phyloP scores from a whole-genome alignment of 2,329 filamentous ascomycete species.

The Tolypocladium paradoxum region DNA sequence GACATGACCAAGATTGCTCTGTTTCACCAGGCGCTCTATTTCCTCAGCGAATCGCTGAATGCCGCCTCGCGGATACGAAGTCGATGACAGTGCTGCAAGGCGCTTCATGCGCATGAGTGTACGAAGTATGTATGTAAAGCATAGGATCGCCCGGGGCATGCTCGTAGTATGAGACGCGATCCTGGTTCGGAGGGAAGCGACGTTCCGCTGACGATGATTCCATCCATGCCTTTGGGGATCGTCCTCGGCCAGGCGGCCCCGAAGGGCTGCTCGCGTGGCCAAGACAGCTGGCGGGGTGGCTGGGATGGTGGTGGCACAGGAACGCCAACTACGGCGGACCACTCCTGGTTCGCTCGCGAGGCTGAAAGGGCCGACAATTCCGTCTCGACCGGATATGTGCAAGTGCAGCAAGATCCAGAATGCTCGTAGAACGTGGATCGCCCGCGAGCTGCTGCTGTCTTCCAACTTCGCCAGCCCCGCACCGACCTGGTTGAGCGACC shows the following conservation, averaged over 20 bases:
- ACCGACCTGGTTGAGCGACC: background rate
- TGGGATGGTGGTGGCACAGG: background rate
- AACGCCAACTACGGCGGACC: too few relatives aligned
- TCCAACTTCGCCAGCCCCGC: background rate
- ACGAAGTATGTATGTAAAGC: background rate
- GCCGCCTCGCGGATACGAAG: background rate
- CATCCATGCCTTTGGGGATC: background rate
- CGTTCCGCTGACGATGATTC: background rate
- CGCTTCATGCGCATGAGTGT: background rate
- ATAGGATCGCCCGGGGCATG: background rate
- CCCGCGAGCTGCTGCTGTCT: too few relatives aligned
- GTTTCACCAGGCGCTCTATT: background rate
- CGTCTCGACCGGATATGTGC: background rate
- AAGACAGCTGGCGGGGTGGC: too few relatives aligned
- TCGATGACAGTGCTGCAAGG: background rate
- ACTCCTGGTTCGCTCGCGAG: too few relatives aligned
- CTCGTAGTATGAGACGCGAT: background rate
- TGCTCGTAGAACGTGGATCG: background rate
- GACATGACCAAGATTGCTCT: background rate
- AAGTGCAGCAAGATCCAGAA: background rate
- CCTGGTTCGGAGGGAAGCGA: background rate
- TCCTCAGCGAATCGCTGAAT: background rate
- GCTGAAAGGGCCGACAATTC: constrained; percentile 1
- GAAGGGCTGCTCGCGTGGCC: background rate
- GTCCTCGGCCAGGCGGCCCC: background rate